These are phyloP conservation scores for Microcyclosporella mali DNA, from an alignment of 2,329 filamentous ascomycete genomes.

Conservation along the genomic window DNA sequence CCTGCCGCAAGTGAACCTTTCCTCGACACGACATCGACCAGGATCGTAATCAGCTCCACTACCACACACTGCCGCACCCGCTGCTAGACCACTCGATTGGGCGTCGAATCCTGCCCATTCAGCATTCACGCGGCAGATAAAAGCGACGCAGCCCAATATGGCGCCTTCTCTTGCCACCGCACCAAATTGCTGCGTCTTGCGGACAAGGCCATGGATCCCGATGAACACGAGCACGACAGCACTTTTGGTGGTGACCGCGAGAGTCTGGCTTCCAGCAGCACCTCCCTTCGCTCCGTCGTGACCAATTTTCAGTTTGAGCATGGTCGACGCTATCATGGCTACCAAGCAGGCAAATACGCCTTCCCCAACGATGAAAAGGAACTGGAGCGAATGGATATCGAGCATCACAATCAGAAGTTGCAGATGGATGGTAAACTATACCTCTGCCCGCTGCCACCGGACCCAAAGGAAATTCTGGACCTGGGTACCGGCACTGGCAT, in stretches of 20 bases:
- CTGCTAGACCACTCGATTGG: too few species aligned
- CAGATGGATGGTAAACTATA: slow-evolving; percentile 33
- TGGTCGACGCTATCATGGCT: slow-evolving; percentile 28
- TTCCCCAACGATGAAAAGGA: slow-evolving; percentile 32
- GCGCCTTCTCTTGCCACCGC: neutral
- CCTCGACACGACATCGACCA: too few species aligned
- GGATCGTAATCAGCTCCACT: too few species aligned
- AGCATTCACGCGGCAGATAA: too few species aligned
- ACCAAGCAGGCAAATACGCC: slow-evolving; percentile 26
- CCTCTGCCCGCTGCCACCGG: slow-evolving; percentile 35
- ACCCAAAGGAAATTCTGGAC: slow-evolving; percentile 42
- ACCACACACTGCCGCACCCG: too few species aligned
- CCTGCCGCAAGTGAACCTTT: too few species aligned
- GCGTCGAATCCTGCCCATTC: too few species aligned
- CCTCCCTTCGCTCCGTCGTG: slow-evolving; percentile 10
- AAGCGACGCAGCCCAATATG: too few species aligned
- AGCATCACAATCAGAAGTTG: slow-evolving; percentile 29
- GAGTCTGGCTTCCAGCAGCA: slow-evolving; percentile 19
- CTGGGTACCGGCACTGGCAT: slow-evolving; percentile 40
- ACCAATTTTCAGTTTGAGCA: slow-evolving; percentile 21
- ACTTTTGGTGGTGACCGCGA: slow-evolving; percentile 26
- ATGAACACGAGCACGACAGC: slow-evolving; percentile 24
- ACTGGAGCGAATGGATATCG: slow-evolving; percentile 27
- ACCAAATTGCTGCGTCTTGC: neutral
- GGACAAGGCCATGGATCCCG: slow-evolving; percentile 28